Percentiles rank a stretch among this genome's conserved stretches.
These are phyloP conservation scores for Secale cereale DNA, from an alignment of 176 grass and related monocot genomes.

Conservation along the genomic window DNA sequence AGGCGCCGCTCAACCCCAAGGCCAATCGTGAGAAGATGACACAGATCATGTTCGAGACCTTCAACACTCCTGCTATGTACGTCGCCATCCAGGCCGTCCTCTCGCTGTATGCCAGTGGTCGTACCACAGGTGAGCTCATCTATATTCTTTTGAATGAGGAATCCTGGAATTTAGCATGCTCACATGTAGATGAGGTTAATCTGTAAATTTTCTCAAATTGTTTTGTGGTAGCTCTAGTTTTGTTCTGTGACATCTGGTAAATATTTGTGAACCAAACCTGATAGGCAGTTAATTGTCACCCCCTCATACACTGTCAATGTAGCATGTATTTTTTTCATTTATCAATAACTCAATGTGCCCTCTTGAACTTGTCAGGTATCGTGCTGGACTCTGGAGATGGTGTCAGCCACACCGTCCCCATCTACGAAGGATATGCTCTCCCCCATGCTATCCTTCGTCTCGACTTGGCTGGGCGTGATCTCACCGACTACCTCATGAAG, in stretches of 20 bases:
- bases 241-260: not conserved
- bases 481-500: slow-evolving; percentile 95
- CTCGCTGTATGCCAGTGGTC: slow-evolving; percentile 72
- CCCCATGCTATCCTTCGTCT: slow-evolving; percentile 94
- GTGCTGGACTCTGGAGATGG: slow-evolving; percentile 92
- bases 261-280: not conserved
- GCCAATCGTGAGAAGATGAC: slow-evolving; percentile 83
- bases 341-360: not conserved
- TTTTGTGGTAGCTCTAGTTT: not conserved
- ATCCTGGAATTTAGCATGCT: not conserved
- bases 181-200: not conserved
- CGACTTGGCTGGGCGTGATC: slow-evolving; percentile 81
- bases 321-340: not conserved
- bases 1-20: slow-evolving; percentile 79
- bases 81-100: slow-evolving; percentile 84
- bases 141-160: not conserved
- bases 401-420: slow-evolving; percentile 94
- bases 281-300: not conserved
- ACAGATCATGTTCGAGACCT: slow-evolving; percentile 84
- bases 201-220: not conserved
- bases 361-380: slow-evolving; percentile 52
- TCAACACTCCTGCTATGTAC: slow-evolving; percentile 75
- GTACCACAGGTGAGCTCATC: slow-evolving; percentile 56
- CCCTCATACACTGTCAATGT: not conserved
- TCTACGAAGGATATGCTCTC: slow-evolving; percentile 94